Conservation (phyloP, 768 basidiomycete species). For the Psilocybe cyanescens region DNA sequence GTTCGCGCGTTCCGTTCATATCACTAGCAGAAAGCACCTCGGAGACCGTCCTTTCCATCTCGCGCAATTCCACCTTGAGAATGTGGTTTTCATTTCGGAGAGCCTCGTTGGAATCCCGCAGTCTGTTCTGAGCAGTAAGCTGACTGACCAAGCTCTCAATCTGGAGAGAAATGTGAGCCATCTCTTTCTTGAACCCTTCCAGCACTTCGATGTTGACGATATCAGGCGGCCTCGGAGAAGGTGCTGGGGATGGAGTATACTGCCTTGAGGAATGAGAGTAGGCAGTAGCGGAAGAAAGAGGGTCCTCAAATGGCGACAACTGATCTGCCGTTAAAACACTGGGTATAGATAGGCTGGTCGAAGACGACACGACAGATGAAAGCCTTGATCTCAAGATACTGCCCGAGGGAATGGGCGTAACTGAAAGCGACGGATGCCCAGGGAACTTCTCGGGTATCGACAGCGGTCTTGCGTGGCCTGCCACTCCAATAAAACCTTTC, state of each 20-base stretch:
- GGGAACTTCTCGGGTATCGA: constrained; percentile 10
- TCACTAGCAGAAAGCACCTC: constrained; percentile 29
- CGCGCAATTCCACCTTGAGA: constrained; percentile 28
- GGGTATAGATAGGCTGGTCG: background rate
- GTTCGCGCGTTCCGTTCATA: constrained; percentile 27
- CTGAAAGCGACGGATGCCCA: constrained; percentile 11
- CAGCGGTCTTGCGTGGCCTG: background rate
- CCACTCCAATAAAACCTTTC: constrained; percentile 1
- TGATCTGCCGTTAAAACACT: background rate
- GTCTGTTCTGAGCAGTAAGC: constrained; percentile 27
- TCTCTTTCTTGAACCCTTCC: constrained; percentile 31
- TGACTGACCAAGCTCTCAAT: constrained; percentile 31
- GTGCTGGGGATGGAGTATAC: constrained; percentile 4
- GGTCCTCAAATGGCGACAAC: constrained; percentile 28
- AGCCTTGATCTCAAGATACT: constrained; percentile 4
- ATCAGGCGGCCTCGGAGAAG: constrained; percentile 13
- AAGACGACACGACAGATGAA: constrained; percentile 10
- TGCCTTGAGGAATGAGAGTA: constrained; percentile 2
- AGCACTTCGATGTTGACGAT: constrained; percentile 24
- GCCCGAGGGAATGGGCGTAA: constrained; percentile 10
- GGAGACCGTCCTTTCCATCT: constrained; percentile 34
- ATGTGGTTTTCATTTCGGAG: constrained; percentile 29
- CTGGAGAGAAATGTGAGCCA: constrained; percentile 27
- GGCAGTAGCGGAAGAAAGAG: background rate
- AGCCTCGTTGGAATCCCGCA: constrained; percentile 26